Conservation (phyloP, 1,284 basidiomycete species). For the Melampsora larici-populina region DNA sequence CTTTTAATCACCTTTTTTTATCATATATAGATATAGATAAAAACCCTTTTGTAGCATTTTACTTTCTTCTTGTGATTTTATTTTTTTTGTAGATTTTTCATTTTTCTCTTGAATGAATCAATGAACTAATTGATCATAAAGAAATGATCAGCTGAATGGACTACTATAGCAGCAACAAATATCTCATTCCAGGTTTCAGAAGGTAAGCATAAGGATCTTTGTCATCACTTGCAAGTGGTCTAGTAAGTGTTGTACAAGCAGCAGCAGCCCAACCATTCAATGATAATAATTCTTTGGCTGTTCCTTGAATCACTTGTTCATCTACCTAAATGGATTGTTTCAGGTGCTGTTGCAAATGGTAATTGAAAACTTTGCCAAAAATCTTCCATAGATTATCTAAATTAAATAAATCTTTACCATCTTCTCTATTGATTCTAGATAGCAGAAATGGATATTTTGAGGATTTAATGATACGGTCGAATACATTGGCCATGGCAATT, state of each 20-base stretch:
- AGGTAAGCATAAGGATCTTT: conserved; percentile 84
- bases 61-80: too few relatives aligned
- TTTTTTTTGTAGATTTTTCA: too few relatives aligned
- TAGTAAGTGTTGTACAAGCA: conserved; percentile 78
- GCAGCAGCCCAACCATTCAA: too few relatives aligned
- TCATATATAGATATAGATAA: too few relatives aligned
- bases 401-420: too few relatives aligned
- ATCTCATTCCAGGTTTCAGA: too few relatives aligned
- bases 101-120: too few relatives aligned
- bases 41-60: too few relatives aligned
- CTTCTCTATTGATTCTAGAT: conserved; percentile 60
- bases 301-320: conserved; percentile 68
- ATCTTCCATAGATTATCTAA: conserved; percentile 69
- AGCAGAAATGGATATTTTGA: conserved; percentile 82
- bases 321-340: conserved; percentile 80
- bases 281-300: conserved; percentile 82
- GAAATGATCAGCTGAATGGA: too few relatives aligned
- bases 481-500: conserved; percentile 57
- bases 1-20: too few relatives aligned
- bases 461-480: conserved; percentile 71
- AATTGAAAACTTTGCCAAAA: conserved; percentile 87
- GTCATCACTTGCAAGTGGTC: conserved; percentile 82
- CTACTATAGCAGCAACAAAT: too few relatives aligned
- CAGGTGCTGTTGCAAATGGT: conserved; percentile 64
- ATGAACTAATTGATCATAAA: too few relatives aligned